Percentiles rank a stretch among this genome's conserved stretches.
These are phyloP conservation scores for Wickerhamiella spandovensis DNA, from an alignment of 805 yeast species.

Conservation along the genomic window DNA sequence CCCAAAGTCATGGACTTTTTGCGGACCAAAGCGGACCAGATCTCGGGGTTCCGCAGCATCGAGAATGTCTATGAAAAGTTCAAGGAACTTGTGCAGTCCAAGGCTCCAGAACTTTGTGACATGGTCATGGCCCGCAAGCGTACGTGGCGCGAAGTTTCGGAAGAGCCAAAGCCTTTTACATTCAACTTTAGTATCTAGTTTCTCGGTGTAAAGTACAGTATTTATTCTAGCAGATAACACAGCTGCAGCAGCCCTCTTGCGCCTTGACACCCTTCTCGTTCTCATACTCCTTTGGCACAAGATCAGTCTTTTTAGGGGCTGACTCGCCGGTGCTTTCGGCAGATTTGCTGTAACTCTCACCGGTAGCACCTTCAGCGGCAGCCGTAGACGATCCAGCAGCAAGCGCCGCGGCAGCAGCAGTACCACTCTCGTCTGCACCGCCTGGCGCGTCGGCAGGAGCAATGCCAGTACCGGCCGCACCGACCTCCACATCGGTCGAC, in stretches of 20 bases:
- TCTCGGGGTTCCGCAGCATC: slow-evolving; percentile 50
- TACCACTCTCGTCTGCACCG: neutral
- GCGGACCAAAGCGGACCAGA: slow-evolving; percentile 51
- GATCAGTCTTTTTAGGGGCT: neutral
- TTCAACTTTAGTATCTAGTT: neutral
- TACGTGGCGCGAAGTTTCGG: slow-evolving; percentile 8
- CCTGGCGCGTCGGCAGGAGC: slow-evolving; percentile 7
- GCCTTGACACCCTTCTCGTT: neutral
- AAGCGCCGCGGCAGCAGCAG: neutral
- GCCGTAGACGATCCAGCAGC: neutral
- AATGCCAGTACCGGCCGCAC: slow-evolving; percentile 6
- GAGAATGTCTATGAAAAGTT: slow-evolving; percentile 56
- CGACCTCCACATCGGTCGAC: slow-evolving; percentile 1
- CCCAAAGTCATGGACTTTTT: slow-evolving; percentile 54
- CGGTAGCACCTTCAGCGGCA: neutral
- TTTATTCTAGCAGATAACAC: slow-evolving; percentile 7
- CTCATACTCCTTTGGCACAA: neutral
- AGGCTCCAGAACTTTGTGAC: slow-evolving; percentile 27
- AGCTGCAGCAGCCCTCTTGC: slow-evolving; percentile 7
- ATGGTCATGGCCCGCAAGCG: slow-evolving; percentile 11
- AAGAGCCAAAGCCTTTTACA: neutral
- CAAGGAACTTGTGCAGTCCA: slow-evolving; percentile 33
- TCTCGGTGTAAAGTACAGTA: neutral
- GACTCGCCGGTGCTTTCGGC: neutral
- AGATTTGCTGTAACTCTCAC: neutral